Evolutionary conservation across 2,329 filamentous ascomycete species (phyloP).

Genomic region (Myriangium duriaei): DNA sequence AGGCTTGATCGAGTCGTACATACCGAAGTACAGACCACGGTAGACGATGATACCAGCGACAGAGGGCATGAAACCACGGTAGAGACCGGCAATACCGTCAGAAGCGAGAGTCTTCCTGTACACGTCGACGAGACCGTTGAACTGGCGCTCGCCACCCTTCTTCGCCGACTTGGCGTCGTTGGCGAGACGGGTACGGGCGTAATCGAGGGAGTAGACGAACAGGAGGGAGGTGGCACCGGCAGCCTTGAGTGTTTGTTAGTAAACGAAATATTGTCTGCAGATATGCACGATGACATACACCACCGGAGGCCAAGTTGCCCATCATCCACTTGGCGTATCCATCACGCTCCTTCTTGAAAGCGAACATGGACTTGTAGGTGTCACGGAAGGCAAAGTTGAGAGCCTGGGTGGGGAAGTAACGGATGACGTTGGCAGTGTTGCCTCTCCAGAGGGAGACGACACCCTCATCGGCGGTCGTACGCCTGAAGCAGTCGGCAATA

Average conservation of each 20-base stretch:
- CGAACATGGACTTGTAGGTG: conserved; percentile 99
- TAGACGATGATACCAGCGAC: conserved; percentile 99
- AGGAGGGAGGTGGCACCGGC: conserved; percentile 99
- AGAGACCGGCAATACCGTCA: conserved; percentile 98
- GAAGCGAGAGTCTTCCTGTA: conserved; percentile 99
- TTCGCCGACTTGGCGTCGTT: conserved; percentile 99
- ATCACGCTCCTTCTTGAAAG: conserved; percentile 99
- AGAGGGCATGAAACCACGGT: conserved; percentile 99
- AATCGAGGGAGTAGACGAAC: conserved; percentile 99
- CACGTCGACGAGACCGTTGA: conserved; percentile 98
- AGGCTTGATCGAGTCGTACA: conserved; percentile 99
- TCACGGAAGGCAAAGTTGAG: conserved; percentile 99
- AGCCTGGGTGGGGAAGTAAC: conserved; percentile 99
- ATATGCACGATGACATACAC: conserved; percentile 52
- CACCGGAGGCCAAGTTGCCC: conserved; percentile 99
- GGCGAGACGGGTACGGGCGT: conserved; percentile 99
- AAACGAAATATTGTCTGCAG: too few relatives aligned
- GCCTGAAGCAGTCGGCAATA: conserved; percentile 89
- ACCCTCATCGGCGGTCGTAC: conserved; percentile 85
- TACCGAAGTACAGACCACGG: conserved; percentile 99
- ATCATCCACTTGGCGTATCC: conserved; percentile 98
- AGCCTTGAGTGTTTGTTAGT: conserved; percentile 40
- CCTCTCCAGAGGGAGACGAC: conserved; percentile 93
- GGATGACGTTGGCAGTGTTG: conserved; percentile 99
- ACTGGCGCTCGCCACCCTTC: conserved; percentile 94